These are phyloP conservation scores for Rugonectria rugulosa DNA, from an alignment of 2,329 filamentous ascomycete genomes.

Conservation along the genomic window DNA sequence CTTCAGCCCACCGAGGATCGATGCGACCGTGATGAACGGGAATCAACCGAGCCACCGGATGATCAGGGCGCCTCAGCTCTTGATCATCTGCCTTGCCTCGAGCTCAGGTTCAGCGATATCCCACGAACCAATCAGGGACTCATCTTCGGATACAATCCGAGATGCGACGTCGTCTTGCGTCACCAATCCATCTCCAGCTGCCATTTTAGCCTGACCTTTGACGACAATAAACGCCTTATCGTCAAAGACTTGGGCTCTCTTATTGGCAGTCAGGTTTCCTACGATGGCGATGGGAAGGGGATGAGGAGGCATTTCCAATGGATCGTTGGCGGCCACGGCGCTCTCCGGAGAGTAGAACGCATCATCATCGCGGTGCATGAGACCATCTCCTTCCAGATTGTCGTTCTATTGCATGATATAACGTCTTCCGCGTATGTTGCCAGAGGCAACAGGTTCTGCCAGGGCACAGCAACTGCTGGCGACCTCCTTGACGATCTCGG, in stretches of 20 bases:
- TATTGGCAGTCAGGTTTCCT: conserved; percentile 35
- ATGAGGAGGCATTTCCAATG: conserved; percentile 30
- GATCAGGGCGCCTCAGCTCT: neutral
- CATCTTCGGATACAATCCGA: conserved; percentile 24
- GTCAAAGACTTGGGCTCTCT: conserved; percentile 32
- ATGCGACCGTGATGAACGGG: too few species aligned
- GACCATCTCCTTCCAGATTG: conserved; percentile 13
- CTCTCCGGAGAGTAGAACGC: neutral
- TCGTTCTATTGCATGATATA: conserved; percentile 15
- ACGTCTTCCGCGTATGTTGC: conserved; percentile 26
- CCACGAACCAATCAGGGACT: conserved; percentile 22
- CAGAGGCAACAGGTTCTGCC: conserved; percentile 26
- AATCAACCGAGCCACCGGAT: conserved; percentile 13
- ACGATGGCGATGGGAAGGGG: conserved; percentile 26
- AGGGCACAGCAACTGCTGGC: conserved; percentile 10
- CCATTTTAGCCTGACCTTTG: conserved; percentile 34
- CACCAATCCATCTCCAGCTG: conserved; percentile 2
- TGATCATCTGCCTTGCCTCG: conserved; percentile 6
- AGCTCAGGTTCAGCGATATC: conserved; percentile 24
- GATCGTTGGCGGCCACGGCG: conserved; percentile 31
- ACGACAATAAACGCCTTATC: conserved; percentile 22
- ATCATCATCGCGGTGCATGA: conserved; percentile 22
- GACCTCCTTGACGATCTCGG: neutral
- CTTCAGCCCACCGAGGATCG: too few species aligned
- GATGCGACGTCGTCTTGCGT: conserved; percentile 25